Evolutionary conservation across 202 grass and related monocot species (phyloP).

Genomic region (Miscanthus sacchariflorus): DNA sequence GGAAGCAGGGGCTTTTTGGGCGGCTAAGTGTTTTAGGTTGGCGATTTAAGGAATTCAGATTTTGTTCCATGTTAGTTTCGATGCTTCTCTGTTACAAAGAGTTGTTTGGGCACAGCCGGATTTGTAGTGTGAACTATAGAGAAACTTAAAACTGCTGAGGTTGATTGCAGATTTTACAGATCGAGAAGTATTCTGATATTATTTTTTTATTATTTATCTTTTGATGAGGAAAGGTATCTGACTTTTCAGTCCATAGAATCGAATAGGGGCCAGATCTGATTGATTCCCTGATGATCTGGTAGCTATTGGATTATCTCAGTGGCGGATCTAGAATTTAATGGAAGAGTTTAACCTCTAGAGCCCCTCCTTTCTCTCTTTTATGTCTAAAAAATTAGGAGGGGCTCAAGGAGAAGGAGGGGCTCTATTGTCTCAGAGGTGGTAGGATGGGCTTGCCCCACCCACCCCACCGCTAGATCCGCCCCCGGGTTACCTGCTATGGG

Average conservation of each 20-base stretch:
- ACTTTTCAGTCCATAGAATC: not conserved
- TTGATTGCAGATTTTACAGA: constrained; percentile 17
- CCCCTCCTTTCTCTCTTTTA: no score
- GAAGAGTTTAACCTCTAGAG: no score
- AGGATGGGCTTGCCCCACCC: no score
- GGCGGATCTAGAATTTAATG: no score
- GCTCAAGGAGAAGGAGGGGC: no score
- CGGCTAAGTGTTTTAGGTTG: no score
- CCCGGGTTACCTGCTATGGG: not conserved
- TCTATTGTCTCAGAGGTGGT: no score
- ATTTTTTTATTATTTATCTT: not conserved
- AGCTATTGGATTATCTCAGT: not conserved
- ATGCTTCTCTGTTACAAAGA: constrained; percentile 10
- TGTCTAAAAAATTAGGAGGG: no score
- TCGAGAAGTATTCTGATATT: constrained; percentile 1
- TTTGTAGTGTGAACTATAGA: constrained; percentile 16
- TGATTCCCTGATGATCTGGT: not conserved
- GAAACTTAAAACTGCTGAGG: not conserved
- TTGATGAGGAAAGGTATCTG: not conserved
- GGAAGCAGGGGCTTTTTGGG: not conserved
- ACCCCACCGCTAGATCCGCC: no score
- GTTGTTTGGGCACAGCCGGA: constrained; percentile 9
- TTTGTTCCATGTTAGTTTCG: not conserved
- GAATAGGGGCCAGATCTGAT: not conserved
- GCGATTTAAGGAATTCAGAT: constrained; percentile 6